Evolutionary conservation across 2,329 filamentous ascomycete species (phyloP).

Genomic region (Mycocentrospora acerina): DNA sequence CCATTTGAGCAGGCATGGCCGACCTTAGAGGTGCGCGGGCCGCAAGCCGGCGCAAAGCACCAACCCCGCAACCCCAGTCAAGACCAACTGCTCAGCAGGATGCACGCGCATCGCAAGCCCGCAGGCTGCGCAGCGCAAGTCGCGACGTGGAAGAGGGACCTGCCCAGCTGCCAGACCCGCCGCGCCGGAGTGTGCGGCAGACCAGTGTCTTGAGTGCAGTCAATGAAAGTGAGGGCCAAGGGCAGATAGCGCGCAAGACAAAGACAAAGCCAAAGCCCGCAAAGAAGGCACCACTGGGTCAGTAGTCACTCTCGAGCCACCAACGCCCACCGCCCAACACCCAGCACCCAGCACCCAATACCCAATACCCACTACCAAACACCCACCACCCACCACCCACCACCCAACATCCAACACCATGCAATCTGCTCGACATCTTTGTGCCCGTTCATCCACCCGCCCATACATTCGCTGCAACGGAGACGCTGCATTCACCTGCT

Average conservation of each 20-base stretch:
- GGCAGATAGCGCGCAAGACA: conserved; percentile 16
- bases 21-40: conserved; percentile 36
- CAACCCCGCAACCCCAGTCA: conserved; percentile 29
- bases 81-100: conserved; percentile 18
- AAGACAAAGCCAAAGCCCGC: conserved; percentile 22
- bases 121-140: conserved; percentile 44
- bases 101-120: conserved; percentile 27
- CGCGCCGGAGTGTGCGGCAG: conserved; percentile 31
- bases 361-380: not conserved
- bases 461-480: too few species aligned
- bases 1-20: conserved; percentile 25
- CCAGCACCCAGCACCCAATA: too few species aligned
- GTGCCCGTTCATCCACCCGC: too few species aligned
- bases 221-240: conserved; percentile 27
- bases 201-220: conserved; percentile 25
- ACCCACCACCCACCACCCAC: not conserved
- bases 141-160: conserved; percentile 37
- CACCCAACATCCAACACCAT: too few species aligned
- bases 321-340: too few species aligned
- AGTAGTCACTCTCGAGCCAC: conserved; percentile 21
- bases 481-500: conserved; percentile 7
- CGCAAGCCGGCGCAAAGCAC: conserved; percentile 37
- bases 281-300: conserved; percentile 29
- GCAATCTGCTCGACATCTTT: too few species aligned
- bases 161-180: conserved; percentile 18